These are phyloP conservation scores for Gomphus bonarii DNA, from an alignment of 1,284 basidiomycete species.

Conservation along the genomic window DNA sequence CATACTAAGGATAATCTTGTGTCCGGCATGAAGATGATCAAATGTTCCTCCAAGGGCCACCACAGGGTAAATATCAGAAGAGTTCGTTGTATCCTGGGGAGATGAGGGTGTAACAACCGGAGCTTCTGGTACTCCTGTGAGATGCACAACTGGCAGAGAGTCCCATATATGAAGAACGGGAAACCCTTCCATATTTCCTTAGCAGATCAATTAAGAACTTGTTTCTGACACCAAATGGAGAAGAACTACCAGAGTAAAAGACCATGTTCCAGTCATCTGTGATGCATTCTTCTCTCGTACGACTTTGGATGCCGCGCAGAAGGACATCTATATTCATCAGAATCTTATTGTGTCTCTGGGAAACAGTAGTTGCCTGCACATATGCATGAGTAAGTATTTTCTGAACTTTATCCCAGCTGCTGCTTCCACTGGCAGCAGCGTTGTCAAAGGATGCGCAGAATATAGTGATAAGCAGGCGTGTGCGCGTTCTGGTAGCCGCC, in stretches of 20 bases:
- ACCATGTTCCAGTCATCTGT: slow-evolving; percentile 6
- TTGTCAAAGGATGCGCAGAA: slow-evolving; percentile 46
- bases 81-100: neutral
- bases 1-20: slow-evolving; percentile 95
- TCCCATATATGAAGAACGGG: neutral
- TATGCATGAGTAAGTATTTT: slow-evolving; percentile 62
- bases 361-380: slow-evolving; percentile 59
- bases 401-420: slow-evolving; percentile 51
- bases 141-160: neutral
- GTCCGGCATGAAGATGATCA: slow-evolving; percentile 94
- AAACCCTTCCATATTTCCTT: neutral
- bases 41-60: slow-evolving; percentile 78
- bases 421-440: slow-evolving; percentile 32
- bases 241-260: slow-evolving; percentile 3
- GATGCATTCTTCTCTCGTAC: neutral
- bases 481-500: slow-evolving; percentile 35
- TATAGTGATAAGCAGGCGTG: slow-evolving; percentile 50
- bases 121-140: neutral
- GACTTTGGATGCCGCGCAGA: slow-evolving; percentile 30
- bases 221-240: neutral
- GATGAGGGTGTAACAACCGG: neutral
- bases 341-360: slow-evolving; percentile 53
- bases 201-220: neutral
- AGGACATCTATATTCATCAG: slow-evolving; percentile 64
- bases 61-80: slow-evolving; percentile 27